phyloP scores from a whole-genome alignment of 2,329 filamentous ascomycete species.

The Colletotrichum sp. region DNA sequence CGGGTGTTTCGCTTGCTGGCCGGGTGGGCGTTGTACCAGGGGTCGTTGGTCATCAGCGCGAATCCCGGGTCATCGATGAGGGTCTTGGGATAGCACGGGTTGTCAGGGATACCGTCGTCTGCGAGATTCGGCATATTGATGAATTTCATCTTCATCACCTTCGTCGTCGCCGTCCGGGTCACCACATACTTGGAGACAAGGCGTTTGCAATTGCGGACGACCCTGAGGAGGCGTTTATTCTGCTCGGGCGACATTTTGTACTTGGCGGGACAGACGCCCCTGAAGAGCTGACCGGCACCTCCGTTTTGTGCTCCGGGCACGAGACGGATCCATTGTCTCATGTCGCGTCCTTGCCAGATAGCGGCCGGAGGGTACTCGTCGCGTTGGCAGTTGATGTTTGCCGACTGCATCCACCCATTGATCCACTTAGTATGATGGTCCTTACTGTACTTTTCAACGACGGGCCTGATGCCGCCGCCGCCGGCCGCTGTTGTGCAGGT shows the following conservation, averaged over 20 bases:
- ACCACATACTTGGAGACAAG: background rate
- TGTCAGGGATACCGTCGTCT: conserved; percentile 24
- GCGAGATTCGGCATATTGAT: background rate
- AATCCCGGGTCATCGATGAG: conserved; percentile 26
- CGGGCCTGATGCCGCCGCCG: background rate
- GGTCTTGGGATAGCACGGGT: conserved; percentile 25
- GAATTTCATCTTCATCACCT: conserved; percentile 1
- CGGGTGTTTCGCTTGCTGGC: background rate
- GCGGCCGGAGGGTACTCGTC: conserved; percentile 12
- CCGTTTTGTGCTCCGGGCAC: conserved; percentile 13
- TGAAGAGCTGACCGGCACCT: conserved; percentile 16
- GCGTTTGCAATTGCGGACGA: background rate
- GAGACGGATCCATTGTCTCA: conserved; percentile 10
- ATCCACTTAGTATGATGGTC: conserved; percentile 8
- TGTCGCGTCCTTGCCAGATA: conserved; percentile 10
- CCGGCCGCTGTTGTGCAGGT: background rate
- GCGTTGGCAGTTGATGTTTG: background rate
- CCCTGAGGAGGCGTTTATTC: background rate
- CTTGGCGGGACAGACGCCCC: background rate
- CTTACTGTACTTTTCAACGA: background rate
- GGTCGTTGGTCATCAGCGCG: conserved; percentile 23
- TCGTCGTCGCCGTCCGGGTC: background rate
- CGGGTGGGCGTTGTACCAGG: conserved; percentile 18
- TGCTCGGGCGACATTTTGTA: background rate
- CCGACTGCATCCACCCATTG: conserved; percentile 5